Evolutionary conservation across 2,329 filamentous ascomycete genomes (phyloP), one percentile per base, ranked within the genome.

Genomic region (Colletotrichum magnum): DNA sequence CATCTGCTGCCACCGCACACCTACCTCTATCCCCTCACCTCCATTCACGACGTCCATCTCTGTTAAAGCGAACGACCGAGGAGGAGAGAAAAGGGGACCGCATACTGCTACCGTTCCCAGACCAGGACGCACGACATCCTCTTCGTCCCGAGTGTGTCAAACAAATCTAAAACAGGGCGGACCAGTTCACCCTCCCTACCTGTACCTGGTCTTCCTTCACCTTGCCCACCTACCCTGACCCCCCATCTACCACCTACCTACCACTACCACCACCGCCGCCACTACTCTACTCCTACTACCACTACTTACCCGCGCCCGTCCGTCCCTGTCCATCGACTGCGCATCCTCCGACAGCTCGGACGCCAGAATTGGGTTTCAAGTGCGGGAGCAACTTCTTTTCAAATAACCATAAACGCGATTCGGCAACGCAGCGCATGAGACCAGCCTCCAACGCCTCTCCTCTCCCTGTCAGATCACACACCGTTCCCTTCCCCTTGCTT

Each of bases 281-380:
- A 36, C 32, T 36, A 36, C 32, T 36, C 32, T 36, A 36, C 32
- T 36, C 1, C 28, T 32, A 32, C 32, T 36, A 36, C 32, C 10
- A 36, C 32, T 47, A 43, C 58, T 41, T 41, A 41, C 51, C 63
- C 32, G 47, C 58, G 57, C 57, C 57, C 51, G 48, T 64, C 51
- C 32, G 56, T 52, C 18, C 58, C 51, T 39, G 41, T 51, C 68
- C 63, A 39, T 57, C 48, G 45, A 45, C 58, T 53, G 61, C 50
- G 56, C 50, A 69, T 71, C 57, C 62, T 70, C 69, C 60, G 66
- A 71, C 69, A 69, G 56, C 69, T 62, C 61, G 57, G 60, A 66
- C 69, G 43, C 67, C 62, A 64, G 58, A 66, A 66, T 59, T 67
- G 41, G 69, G 69, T 71, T 71, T 71, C 69, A 71, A 65, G 32